A percentile compares a stretch with the other conserved stretches of the same genome.
Conservation (phyloP, 305 asterid genomes). For the Rubia tinctorum region DNA sequence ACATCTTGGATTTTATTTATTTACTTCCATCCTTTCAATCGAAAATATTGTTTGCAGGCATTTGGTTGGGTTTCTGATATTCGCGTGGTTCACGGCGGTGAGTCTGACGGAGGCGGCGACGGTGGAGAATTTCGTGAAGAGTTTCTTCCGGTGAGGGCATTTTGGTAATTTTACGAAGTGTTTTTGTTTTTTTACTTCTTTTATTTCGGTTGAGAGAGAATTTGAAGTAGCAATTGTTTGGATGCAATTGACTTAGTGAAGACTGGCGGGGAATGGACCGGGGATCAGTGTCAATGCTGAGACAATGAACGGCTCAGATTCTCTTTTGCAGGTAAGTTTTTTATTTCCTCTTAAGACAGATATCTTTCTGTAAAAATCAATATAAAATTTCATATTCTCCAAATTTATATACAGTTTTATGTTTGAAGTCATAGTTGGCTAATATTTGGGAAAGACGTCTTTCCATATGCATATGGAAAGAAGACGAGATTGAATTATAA, state of each 20-base stretch:
- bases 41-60: conserved; percentile 37
- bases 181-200: neutral
- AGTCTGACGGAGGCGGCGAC: conserved; percentile 52
- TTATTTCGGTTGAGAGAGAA: neutral
- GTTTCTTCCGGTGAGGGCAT: conserved; percentile 35
- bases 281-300: conserved; percentile 24
- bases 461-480: too few relatives aligned
- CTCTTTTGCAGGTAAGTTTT: conserved; percentile 37
- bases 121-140: conserved; percentile 32
- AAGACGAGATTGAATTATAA: too few relatives aligned
- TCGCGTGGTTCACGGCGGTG: conserved; percentile 48
- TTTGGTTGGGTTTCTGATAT: conserved; percentile 63
- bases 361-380: too few relatives aligned
- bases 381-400: too few relatives aligned
- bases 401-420: too few relatives aligned
- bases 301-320: conserved; percentile 35
- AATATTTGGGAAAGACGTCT: too few relatives aligned
- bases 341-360: too few relatives aligned
- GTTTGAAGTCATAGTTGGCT: too few relatives aligned
- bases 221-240: neutral
- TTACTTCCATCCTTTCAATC: neutral
- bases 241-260: conserved; percentile 17
- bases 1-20: neutral
- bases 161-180: neutral
- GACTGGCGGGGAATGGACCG: conserved; percentile 35